These are phyloP conservation scores for Yamadazyma jaroonii DNA, from an alignment of 1,139 yeast genomes.

Conservation along the genomic window DNA sequence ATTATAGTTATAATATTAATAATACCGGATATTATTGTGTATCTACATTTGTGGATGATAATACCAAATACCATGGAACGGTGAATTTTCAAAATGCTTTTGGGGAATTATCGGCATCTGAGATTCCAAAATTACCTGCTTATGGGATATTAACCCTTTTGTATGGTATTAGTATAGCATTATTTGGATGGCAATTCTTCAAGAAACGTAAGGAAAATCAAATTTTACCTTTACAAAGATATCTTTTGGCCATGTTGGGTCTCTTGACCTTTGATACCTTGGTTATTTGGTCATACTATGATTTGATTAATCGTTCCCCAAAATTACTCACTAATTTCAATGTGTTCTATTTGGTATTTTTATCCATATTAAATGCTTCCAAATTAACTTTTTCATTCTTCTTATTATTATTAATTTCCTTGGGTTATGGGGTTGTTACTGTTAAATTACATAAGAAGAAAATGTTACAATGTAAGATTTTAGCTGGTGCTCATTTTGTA, in stretches of 20 bases:
- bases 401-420: constrained; percentile 75
- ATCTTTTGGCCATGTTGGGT: constrained; percentile 79
- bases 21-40: constrained; percentile 92
- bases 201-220: constrained; percentile 76
- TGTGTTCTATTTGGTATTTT: constrained; percentile 69
- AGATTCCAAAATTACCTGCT: constrained; percentile 85
- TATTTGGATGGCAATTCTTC: constrained; percentile 83
- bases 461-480: constrained; percentile 78
- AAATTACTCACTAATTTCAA: constrained; percentile 58
- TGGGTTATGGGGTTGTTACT: constrained; percentile 93
- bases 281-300: constrained; percentile 90
- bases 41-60: constrained; percentile 54
- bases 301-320: constrained; percentile 64
- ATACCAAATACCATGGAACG: constrained; percentile 53
- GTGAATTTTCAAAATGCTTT: constrained; percentile 86
- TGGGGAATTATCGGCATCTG: constrained; percentile 86
- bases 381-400: constrained; percentile 89
- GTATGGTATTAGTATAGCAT: constrained; percentile 75
- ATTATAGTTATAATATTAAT: constrained; percentile 60
- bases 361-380: constrained; percentile 75
- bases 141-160: constrained; percentile 84
- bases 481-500: constrained; percentile 71
- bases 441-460: constrained; percentile 73
- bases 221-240: constrained; percentile 85
- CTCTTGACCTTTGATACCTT: constrained; percentile 84